Conservation (phyloP, 306 rosid genomes). For the Albizia julibrissin region DNA sequence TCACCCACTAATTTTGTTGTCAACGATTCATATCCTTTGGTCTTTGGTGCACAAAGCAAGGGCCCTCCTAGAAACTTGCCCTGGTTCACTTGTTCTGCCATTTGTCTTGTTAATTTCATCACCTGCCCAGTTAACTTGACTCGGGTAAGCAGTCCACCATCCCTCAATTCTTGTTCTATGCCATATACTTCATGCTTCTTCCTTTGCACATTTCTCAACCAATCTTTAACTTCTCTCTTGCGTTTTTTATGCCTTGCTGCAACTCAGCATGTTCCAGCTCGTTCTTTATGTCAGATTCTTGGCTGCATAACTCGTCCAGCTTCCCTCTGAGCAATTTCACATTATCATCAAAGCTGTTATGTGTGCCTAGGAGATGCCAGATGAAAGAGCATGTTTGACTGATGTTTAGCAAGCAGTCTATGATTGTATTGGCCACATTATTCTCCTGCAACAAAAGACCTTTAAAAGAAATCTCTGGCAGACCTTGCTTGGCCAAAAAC, state of each 20-base stretch:
- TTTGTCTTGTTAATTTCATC: constrained; percentile 28
- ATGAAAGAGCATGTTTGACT: constrained; percentile 9
- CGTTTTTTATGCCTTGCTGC: constrained; percentile 27
- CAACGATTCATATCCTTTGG: constrained; percentile 34
- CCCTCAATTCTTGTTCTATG: constrained; percentile 21
- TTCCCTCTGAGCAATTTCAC: constrained; percentile 30
- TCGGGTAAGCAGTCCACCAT: constrained; percentile 11
- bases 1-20: constrained; percentile 35
- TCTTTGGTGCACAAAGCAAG: constrained; percentile 9
- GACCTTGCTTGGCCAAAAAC: too few relatives aligned
- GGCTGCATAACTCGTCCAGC: constrained; percentile 36
- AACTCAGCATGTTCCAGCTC: constrained; percentile 36
- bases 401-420: constrained; percentile 18
- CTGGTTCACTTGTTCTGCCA: constrained; percentile 28
- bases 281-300: constrained; percentile 28
- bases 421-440: constrained; percentile 20
- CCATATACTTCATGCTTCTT: constrained; percentile 26
- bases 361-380: constrained; percentile 8
- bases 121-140: constrained; percentile 3
- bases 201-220: constrained; percentile 33
- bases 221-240: constrained; percentile 28
- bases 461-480: too few relatives aligned
- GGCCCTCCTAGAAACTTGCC: constrained; percentile 39
- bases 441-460: constrained; percentile 16
- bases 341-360: constrained; percentile 11